Base-by-base conservation (phyloP, 768 basidiomycete genomes). In the Grammothele lineata region DNA sequence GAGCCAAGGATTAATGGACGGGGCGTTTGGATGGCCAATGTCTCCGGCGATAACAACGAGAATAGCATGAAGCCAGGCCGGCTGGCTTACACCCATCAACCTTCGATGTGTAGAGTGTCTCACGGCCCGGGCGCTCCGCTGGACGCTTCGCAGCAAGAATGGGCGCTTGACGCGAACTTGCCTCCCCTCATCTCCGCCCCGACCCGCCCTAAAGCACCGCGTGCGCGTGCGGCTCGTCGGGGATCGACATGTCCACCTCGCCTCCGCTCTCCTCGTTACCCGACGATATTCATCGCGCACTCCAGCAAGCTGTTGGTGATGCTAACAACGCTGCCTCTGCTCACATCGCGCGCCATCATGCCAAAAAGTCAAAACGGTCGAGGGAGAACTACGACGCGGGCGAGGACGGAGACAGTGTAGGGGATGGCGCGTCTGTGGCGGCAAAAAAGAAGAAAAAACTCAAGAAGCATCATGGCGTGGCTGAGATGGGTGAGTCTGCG, bases 241-340 rank as follows among this genome's bases (percentile, higher is more conserved):
- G 15, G 22, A 25, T 55, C 50, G 49, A 48, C 47, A n/a, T 51
- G 35, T 48, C 53, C 59, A 64, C 65, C 54, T 55, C 34, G 39
- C 24, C 47, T 26, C 40, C 50, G 40, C 48, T 50, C 47, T 30
- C 53, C 40, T 45, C 55, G 37, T 64, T 75, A 33, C 57, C 74
- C 40, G 68, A 64, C 48, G 76, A 76, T 55, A 69, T 74, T 44
- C 70, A 76, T 49, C 72, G 67, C 45, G 76, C 73, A n/a, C 66
- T 76, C n/a, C 71, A 77, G 54, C 68, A 72, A 47, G 73, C 73
- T 26, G 65, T 75, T 44, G 75, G 70, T 23, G 67, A 74, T 51
- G 73, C 65, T 40, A 76, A 75, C 55, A 62, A 64, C 51, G 66
- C 69, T 7, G 70, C 66, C 26, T 48, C 59, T 0, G 51, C 51